Base-by-base conservation (phyloP, 2,329 filamentous ascomycete species). In the Tolypocladium capitatum region DNA sequence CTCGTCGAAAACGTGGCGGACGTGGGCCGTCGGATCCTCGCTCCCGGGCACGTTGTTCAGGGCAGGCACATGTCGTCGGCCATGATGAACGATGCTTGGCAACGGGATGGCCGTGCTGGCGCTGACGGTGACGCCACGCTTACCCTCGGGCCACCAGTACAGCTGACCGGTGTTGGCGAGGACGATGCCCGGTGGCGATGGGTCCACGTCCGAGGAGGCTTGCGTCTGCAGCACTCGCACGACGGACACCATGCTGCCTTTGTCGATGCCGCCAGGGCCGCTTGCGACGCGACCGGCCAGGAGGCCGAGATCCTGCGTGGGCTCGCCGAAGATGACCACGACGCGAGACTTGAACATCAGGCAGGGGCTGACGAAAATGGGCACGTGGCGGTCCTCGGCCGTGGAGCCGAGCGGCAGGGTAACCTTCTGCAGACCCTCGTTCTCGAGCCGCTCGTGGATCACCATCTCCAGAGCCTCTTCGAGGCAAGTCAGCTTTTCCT, bases 91-190 rank as follows among this genome's bases (percentile, higher is more conserved):
- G 2, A 80, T 73, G 43, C 78, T 84, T 48, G 72, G 69, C 55
- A 82, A 74, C 1, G 82, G 81, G 41, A 83, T 65, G 2, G 70
- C 71, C 8, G 69, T 60, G 71, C 83, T 84, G 3, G 72, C 74
- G 0, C 60, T 59, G 1, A 73, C 61, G 1, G 78, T 84, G 51
- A 94, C 69, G 0, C 80, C 71, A 44, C 75, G 73, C 46, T 73
- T 66, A 1, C 73, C 73, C 46, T 76, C 73, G 36, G 84, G 78
- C 62, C 84, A 86, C 81, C 87, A 96, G 56, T 82, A 70, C 18
- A 86, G 68, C 65, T 94, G 81, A 5, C 86, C 87, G 4, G 80
- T 72, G 60, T 95, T 96, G 42, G 87, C 78, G 27, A 95, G 68
- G 28, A 96, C 67, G 48, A 96, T 67, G 3, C 76, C 84, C 0